Evolutionary conservation across 768 basidiomycete species (phyloP), one percentile per base, ranked within the genome.

Genomic region (Rhodosporidiobolus sp.): DNA sequence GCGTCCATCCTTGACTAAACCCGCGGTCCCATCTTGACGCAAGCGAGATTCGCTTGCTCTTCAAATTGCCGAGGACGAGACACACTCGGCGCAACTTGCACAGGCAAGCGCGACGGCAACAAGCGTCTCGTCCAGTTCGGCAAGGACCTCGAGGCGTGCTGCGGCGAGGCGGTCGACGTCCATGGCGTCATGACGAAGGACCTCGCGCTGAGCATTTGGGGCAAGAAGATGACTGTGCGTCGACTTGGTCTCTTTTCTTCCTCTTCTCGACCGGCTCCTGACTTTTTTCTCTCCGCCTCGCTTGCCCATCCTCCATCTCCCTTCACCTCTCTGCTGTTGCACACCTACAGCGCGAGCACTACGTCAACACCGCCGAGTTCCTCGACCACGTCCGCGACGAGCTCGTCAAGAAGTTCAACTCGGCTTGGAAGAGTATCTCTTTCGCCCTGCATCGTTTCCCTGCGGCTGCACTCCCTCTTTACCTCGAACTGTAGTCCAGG

Each of bases 1-100:
- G 95, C 95, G 56, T 93, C 91, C 67, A 97, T 99, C 84, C 97
- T 94, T 78, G 95, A 96, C 14, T 99, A 96, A 96, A 98, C 95
- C 26, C 88, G 96, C 57, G 95, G 38, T 14, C 8, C 38, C 8
- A 14, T 7, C 7, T 7, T n/a, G 28, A 19, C 19, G 48, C 48
- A 24, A 26, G 26, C 26, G 19, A n/a, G n/a, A n/a, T n/a, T n/a
- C n/a, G n/a, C n/a, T 53, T 20, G 52, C 8, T 28, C n/a, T 12
- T 30, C 20, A 17, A 49, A 7, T 5, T 5, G 49, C 24, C n/a
- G n/a, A n/a, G n/a, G n/a, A n/a, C n/a, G n/a, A n/a, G n/a, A n/a
- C n/a, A n/a, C n/a, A n/a, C n/a, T n/a, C n/a, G n/a, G n/a, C 60
- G 10, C 60, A 52, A 52, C 65, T 92, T 93, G n/a, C 83, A 89